Percentiles rank a stretch among this genome's conserved stretches.
Conservation (phyloP, 2,329 filamentous ascomycete species). For the Zasmidium citrigriseum region DNA sequence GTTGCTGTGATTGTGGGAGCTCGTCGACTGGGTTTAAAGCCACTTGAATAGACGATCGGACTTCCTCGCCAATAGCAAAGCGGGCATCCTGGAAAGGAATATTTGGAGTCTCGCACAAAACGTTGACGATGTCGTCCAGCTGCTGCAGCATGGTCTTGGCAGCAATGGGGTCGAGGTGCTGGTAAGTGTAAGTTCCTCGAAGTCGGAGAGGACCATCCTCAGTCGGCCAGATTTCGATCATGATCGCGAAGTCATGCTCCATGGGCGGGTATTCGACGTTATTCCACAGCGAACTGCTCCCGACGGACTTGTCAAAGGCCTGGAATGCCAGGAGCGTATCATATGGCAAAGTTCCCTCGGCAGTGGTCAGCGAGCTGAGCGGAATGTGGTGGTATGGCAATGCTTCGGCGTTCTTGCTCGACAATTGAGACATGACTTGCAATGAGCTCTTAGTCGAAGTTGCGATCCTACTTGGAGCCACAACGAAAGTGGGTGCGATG, state of each 20-base stretch:
- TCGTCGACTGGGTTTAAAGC: not conserved
- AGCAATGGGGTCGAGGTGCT: conserved; percentile 8
- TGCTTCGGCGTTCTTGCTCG: conserved; percentile 11
- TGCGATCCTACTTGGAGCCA: conserved; percentile 21
- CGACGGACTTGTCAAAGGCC: conserved; percentile 12
- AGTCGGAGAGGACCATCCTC: conserved; percentile 10
- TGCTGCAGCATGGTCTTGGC: conserved; percentile 13
- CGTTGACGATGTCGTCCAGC: conserved; percentile 9
- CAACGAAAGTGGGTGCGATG: conserved; percentile 34
- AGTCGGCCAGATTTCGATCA: conserved; percentile 31
- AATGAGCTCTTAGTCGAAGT: conserved; percentile 25
- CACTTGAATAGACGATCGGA: conserved; percentile 33
- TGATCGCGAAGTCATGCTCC: conserved; percentile 26
- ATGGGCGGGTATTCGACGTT: conserved; percentile 36
- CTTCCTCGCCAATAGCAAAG: not conserved
- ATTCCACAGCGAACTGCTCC: conserved; percentile 7
- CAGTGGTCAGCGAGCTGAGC: conserved; percentile 13
- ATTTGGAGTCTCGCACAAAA: conserved; percentile 10
- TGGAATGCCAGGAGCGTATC: conserved; percentile 20
- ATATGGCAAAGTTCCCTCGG: conserved; percentile 16
- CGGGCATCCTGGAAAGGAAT: not conserved
- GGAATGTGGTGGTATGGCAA: conserved; percentile 13
- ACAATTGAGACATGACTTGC: conserved; percentile 8
- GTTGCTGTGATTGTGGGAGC: not conserved
- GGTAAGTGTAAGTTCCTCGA: conserved; percentile 14